Percentiles rank a stretch among this genome's conserved stretches.
Evolutionary conservation across 768 basidiomycete species (phyloP).

Genomic region (Wakefieldia striispora): DNA sequence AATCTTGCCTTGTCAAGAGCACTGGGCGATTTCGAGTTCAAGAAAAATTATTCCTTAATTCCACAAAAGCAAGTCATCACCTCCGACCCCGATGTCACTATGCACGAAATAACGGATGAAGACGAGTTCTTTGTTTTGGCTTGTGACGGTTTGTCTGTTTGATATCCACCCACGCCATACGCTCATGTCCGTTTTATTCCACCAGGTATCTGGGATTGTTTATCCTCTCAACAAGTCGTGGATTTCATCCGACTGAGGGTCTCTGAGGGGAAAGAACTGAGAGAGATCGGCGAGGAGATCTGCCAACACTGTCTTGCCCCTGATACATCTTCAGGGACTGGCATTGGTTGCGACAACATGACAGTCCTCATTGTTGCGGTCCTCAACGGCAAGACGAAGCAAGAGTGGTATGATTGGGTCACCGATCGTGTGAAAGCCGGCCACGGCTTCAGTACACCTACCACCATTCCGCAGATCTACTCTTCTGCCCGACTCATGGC

Average conservation of each 20-base stretch:
- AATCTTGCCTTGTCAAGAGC: constrained; percentile 95
- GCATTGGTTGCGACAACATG: constrained; percentile 99
- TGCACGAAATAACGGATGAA: constrained; percentile 78
- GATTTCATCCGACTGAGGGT: constrained; percentile 84
- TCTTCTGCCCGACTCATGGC: constrained; percentile 58
- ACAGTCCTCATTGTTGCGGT: constrained; percentile 90
- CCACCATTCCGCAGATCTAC: constrained; percentile 73
- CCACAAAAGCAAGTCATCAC: constrained; percentile 96
- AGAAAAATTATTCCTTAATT: constrained; percentile 79
- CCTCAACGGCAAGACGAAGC: constrained; percentile 81
- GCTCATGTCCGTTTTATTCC: constrained; percentile 6
- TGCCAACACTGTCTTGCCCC: constrained; percentile 94
- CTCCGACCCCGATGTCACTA: constrained; percentile 85
- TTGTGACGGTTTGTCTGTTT: constrained; percentile 75
- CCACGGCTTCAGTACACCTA: constrained; percentile 79
- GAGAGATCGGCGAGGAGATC: constrained; percentile 85
- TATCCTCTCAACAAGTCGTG: constrained; percentile 88
- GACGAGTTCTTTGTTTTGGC: constrained; percentile 97
- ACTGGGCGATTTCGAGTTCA: constrained; percentile 97
- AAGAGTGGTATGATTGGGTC: constrained; percentile 92
- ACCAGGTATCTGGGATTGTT: constrained; percentile 96
- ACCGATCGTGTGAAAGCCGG: constrained; percentile 73
- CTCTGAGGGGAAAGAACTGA: constrained; percentile 71
- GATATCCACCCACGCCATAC: not conserved
- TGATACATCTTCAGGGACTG: constrained; percentile 84